These are phyloP conservation scores for Ochetophila trinervis DNA, from an alignment of 306 rosid species.

Conservation along the genomic window DNA sequence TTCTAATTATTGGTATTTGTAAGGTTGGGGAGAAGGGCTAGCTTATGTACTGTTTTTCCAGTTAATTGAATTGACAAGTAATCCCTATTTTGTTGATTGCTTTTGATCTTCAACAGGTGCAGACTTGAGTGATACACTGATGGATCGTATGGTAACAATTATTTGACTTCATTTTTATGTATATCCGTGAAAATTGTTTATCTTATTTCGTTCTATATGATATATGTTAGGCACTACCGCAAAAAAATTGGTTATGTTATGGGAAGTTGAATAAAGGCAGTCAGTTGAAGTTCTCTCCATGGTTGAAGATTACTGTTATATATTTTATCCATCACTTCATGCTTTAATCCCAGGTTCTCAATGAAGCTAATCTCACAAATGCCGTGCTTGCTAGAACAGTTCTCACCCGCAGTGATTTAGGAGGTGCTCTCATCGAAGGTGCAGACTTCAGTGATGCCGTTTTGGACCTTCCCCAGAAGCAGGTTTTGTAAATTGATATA, in stretches of 20 bases:
- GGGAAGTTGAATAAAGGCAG: not conserved
- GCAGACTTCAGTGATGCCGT: constrained; percentile 98
- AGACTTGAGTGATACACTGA: constrained; percentile 89
- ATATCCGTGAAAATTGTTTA: not conserved
- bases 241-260: not conserved
- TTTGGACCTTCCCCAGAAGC: constrained; percentile 79
- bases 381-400: constrained; percentile 80
- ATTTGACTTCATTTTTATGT: not conserved
- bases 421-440: constrained; percentile 77
- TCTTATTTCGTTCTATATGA: no score
- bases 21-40: no score
- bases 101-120: constrained; percentile 48
- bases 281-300: no score
- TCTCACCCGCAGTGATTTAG: constrained; percentile 93
- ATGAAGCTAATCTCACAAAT: constrained; percentile 84
- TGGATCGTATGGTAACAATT: constrained; percentile 90
- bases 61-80: not conserved
- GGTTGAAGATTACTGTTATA: no score
- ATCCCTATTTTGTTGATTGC: not conserved
- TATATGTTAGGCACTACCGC: no score
- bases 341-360: constrained; percentile 50
- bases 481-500: constrained; percentile 27
- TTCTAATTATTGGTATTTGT: no score
- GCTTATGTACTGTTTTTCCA: no score
- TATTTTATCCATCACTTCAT: no score